Conservation (phyloP, 169 alveolate species). For the Cryptosporidium felis region DNA sequence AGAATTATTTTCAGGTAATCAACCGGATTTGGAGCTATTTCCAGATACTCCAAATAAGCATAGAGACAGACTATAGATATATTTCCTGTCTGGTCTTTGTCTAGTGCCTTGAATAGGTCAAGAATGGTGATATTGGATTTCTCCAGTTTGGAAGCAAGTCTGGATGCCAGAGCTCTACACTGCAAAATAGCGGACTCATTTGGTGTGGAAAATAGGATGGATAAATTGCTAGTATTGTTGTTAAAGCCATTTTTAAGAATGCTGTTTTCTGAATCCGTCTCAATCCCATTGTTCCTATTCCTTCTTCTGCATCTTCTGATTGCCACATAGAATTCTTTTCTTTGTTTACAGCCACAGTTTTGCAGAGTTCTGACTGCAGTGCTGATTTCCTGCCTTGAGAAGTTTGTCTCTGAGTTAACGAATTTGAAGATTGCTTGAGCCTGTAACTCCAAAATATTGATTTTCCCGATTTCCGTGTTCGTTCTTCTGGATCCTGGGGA, state of each 20-base stretch:
- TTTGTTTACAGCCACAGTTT: background rate
- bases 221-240: too few relatives aligned
- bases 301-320: constrained; percentile 53
- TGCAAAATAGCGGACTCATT: constrained; percentile 51
- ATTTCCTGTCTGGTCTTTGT: constrained; percentile 38
- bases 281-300: constrained; percentile 13
- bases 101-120: constrained; percentile 26
- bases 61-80: constrained; percentile 25
- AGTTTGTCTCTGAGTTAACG: constrained; percentile 44
- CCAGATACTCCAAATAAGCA: constrained; percentile 51
- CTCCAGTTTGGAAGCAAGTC: constrained; percentile 17
- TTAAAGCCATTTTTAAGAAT: background rate
- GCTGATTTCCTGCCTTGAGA: constrained; percentile 38
- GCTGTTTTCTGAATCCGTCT: too few relatives aligned
- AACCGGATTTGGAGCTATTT: constrained; percentile 54
- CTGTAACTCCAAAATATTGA: constrained; percentile 22
- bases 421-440: constrained; percentile 57
- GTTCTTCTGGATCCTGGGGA: too few relatives aligned
- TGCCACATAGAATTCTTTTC: constrained; percentile 19
- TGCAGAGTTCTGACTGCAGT: constrained; percentile 30
- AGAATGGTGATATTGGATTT: constrained; percentile 20
- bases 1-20: constrained; percentile 34
- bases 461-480: too few relatives aligned
- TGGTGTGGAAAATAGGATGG: constrained; percentile 23
- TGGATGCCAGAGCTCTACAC: constrained; percentile 53